A percentile compares a stretch with the other conserved stretches of the same genome.
phyloP scores from a whole-genome alignment of 75 land plant species.

The Ceratopteris richardii region DNA sequence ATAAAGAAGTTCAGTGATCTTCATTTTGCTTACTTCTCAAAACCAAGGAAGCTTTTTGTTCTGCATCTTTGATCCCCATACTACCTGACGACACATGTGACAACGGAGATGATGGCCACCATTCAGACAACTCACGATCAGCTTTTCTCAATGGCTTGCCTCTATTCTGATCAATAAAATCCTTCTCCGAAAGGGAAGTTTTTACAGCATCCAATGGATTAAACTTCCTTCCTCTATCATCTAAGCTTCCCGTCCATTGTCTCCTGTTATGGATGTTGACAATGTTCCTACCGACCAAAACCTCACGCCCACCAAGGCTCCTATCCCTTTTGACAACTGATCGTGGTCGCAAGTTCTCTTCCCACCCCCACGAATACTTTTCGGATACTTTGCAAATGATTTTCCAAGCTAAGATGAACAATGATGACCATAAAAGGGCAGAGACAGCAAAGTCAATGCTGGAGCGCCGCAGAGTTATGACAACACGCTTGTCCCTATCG shows the following conservation, averaged over 20 bases:
- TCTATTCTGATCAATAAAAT: not conserved
- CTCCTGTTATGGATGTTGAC: not conserved
- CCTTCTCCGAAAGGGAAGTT: not conserved
- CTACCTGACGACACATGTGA: too few species aligned
- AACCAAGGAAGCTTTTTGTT: too few species aligned
- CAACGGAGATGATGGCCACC: constrained; percentile 26
- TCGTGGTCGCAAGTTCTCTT: constrained; percentile 7
- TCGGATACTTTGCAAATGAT: constrained; percentile 12
- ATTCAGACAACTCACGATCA: constrained; percentile 21
- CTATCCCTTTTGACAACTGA: constrained; percentile 51
- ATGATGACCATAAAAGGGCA: constrained; percentile 22
- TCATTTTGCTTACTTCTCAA: too few species aligned
- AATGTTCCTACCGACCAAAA: constrained; percentile 42
- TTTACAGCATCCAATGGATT: constrained; percentile 11
- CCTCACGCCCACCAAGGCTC: constrained; percentile 82
- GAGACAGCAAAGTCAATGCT: constrained; percentile 42
- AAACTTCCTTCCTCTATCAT: not conserved
- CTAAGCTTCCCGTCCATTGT: not conserved
- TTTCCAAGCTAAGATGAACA: constrained; percentile 17
- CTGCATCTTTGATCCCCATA: too few species aligned
- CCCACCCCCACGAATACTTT: constrained; percentile 20
- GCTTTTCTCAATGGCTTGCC: not conserved
- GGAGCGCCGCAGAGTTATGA: constrained; percentile 48
- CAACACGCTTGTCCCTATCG: constrained; percentile 25
- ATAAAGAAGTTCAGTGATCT: too few species aligned